These are phyloP conservation scores for Cyphellophora attinorum DNA, from an alignment of 2,329 filamentous ascomycete genomes.

Conservation along the genomic window DNA sequence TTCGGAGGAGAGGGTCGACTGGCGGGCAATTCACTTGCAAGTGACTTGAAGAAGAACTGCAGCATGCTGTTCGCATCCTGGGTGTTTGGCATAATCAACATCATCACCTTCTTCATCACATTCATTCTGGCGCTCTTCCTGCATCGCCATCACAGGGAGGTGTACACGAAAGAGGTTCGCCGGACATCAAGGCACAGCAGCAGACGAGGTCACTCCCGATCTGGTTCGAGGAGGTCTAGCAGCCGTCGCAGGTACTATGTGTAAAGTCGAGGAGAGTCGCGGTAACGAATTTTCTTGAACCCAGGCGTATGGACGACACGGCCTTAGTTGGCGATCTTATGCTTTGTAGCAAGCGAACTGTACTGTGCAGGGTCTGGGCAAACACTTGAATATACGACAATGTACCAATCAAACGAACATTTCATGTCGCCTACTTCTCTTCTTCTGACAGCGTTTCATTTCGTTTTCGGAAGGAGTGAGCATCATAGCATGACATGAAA, in stretches of 20 bases:
- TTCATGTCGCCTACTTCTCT: no score
- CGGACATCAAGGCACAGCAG: conserved; percentile 21
- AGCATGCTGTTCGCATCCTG: conserved; percentile 86
- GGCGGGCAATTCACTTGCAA: conserved; percentile 36
- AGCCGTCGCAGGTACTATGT: conserved; percentile 19
- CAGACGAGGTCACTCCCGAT: conserved; percentile 19
- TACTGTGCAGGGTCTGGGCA: no score
- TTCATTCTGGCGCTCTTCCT: conserved; percentile 54
- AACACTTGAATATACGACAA: no score
- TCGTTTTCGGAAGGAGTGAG: no score
- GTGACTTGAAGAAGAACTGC: conserved; percentile 64
- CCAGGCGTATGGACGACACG: no score
- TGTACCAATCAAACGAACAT: no score
- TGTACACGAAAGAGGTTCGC: conserved; percentile 30
- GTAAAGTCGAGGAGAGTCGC: conserved; percentile 2
- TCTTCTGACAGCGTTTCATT: no score
- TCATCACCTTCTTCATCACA: conserved; percentile 70
- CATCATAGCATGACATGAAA: no score
- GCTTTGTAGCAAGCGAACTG: no score
- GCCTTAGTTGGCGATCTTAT: no score
- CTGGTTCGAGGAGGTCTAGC: conserved; percentile 17
- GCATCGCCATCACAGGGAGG: conserved; percentile 23
- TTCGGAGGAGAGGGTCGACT: conserved; percentile 45
- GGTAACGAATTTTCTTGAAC: conserved; percentile 4
- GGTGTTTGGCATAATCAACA: conserved; percentile 83